Percentiles rank a stretch among this genome's conserved stretches.
Conservation (phyloP, 345 rosid genomes). For the Rhizophora apiculata region DNA sequence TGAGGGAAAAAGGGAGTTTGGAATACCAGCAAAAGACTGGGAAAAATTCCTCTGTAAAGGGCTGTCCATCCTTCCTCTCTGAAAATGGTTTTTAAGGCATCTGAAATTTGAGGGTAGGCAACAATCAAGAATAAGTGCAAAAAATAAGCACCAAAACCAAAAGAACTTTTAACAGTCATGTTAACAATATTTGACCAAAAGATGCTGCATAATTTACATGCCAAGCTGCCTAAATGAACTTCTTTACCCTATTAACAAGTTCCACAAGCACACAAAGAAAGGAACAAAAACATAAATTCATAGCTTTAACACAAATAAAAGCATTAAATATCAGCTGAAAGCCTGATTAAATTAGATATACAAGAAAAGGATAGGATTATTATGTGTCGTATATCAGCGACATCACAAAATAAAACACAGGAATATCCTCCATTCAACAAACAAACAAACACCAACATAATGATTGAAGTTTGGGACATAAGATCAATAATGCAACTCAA, state of each 20-base stretch:
- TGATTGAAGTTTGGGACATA: conserved; percentile 4
- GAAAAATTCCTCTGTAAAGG: conserved; percentile 79
- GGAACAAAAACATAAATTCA: neutral
- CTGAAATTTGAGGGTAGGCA: conserved; percentile 35
- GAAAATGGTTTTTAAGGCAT: conserved; percentile 81
- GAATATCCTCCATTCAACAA: neutral
- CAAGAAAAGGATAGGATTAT: conserved; percentile 2
- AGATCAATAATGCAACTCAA: conserved; percentile 12
- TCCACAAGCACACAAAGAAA: neutral
- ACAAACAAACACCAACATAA: neutral
- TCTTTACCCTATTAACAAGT: neutral
- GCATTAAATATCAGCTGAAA: neutral
- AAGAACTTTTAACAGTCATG: neutral
- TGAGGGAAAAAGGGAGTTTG: too few species aligned
- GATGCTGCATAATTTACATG: neutral
- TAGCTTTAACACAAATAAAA: neutral
- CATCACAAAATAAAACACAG: neutral
- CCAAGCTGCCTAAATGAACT: neutral
- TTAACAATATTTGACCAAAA: neutral
- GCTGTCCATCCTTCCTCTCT: conserved; percentile 91
- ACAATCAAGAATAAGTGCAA: conserved; percentile 8
- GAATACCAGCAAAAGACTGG: conserved; percentile 69
- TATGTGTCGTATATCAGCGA: neutral
- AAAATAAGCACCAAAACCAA: neutral
- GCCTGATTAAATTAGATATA: neutral